phyloP scores from a whole-genome alignment of 768 basidiomycete species.

The Suillus americanus region DNA sequence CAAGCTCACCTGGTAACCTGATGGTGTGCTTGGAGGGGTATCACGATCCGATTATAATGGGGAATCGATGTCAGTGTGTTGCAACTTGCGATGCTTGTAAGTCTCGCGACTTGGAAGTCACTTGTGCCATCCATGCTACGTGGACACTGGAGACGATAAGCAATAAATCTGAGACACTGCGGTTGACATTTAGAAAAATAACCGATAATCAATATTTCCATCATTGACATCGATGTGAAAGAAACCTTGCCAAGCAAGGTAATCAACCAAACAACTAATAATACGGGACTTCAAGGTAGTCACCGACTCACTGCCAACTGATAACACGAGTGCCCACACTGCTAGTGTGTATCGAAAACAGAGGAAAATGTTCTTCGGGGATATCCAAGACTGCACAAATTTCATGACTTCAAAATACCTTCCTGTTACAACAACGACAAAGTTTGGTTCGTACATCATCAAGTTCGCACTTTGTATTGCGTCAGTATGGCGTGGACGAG shows the following conservation, averaged over 20 bases:
- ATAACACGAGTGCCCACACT: too few species aligned
- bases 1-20: background rate
- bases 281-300: too few species aligned
- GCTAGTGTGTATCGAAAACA: too few species aligned
- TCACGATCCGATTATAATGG: background rate
- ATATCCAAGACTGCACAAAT: background rate
- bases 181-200: background rate
- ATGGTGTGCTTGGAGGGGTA: background rate
- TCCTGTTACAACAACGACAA: background rate
- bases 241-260: too few species aligned
- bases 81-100: background rate
- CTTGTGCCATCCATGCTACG: background rate
- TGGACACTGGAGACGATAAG: background rate
- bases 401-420: background rate
- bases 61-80: background rate
- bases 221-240: too few species aligned
- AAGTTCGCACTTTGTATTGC: constrained; percentile 8
- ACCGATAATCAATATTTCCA: too few species aligned
- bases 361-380: background rate
- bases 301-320: too few species aligned
- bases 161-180: background rate
- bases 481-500: constrained; percentile 30
- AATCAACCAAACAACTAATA: too few species aligned
- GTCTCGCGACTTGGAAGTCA: too few species aligned
- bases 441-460: background rate